Evolutionary conservation across 495 filamentous ascomycete genomes (phyloP).

Genomic region (Saxophila tyrrhenica): DNA sequence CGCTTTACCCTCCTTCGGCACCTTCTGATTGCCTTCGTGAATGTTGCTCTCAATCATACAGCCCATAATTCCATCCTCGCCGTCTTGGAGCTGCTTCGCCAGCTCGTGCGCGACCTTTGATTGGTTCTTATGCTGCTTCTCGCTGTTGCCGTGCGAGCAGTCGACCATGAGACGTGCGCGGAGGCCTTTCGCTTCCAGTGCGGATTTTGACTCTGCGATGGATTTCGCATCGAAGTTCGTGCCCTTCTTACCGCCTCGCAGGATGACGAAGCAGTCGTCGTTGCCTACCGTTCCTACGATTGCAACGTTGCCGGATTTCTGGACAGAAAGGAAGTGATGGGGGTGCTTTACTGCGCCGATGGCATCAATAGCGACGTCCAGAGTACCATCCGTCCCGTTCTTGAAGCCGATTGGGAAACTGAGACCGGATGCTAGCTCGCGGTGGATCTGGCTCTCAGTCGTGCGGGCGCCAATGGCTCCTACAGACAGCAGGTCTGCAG

Average conservation of each 20-base stretch:
- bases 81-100: constrained; percentile 70
- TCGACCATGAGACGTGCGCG: constrained; percentile 86
- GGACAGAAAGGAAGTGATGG: constrained; percentile 97
- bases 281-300: constrained; percentile 95
- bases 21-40: constrained; percentile 88
- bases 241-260: constrained; percentile 84
- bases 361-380: constrained; percentile 88
- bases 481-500: constrained; percentile 84
- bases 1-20: constrained; percentile 74
- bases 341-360: constrained; percentile 88
- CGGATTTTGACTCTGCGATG: constrained; percentile 63
- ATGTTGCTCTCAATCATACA: constrained; percentile 99
- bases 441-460: constrained; percentile 89
- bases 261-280: constrained; percentile 96
- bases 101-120: constrained; percentile 80
- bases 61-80: constrained; percentile 85
- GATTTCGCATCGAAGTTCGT: constrained; percentile 88
- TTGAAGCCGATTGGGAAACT: constrained; percentile 99
- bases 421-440: constrained; percentile 85
- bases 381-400: constrained; percentile 91
- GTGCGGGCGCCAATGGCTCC: constrained; percentile 93
- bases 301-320: constrained; percentile 90
- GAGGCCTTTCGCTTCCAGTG: constrained; percentile 53
- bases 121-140: constrained; percentile 95
- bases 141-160: constrained; percentile 92